Conservation (phyloP, 2,329 filamentous ascomycete genomes). For the Aspergillus awamori region DNA sequence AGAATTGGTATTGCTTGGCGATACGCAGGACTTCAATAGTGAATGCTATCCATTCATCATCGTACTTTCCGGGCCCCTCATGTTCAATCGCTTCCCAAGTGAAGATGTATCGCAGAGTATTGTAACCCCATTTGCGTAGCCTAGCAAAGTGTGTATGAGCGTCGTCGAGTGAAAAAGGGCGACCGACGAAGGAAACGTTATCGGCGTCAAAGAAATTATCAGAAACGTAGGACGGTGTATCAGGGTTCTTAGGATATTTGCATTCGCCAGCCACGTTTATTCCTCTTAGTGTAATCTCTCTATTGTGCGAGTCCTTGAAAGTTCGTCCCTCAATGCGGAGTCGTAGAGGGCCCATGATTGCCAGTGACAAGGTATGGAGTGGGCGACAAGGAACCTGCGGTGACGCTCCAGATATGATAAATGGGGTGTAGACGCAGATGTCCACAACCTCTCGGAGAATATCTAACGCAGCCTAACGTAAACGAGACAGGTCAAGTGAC, state of each 20-base stretch:
- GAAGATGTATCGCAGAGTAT: constrained; percentile 93
- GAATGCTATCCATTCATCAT: constrained; percentile 89
- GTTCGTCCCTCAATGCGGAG: constrained; percentile 81
- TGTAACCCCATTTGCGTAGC: constrained; percentile 88
- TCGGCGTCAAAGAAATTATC: constrained; percentile 91
- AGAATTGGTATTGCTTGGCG: constrained; percentile 89
- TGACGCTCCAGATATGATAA: neutral
- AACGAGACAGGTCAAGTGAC: neutral
- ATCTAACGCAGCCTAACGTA: neutral
- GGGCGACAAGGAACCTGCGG: neutral
- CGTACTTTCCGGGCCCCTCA: constrained; percentile 84
- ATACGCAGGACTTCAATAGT: constrained; percentile 82
- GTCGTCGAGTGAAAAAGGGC: constrained; percentile 81
- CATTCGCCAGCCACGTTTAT: constrained; percentile 92
- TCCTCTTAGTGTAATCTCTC: constrained; percentile 85
- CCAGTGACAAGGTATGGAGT: neutral
- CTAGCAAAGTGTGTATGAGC: constrained; percentile 84
- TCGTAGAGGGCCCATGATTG: constrained; percentile 70
- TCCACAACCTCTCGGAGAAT: neutral
- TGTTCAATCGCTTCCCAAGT: constrained; percentile 99
- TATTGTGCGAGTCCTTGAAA: constrained; percentile 79
- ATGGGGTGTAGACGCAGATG: neutral
- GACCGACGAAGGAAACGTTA: constrained; percentile 81
- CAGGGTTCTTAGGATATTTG: constrained; percentile 81
- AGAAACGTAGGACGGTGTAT: constrained; percentile 76